phyloP scores from a whole-genome alignment of 2,329 filamentous ascomycete genomes.

The Alternaria conjuncta region DNA sequence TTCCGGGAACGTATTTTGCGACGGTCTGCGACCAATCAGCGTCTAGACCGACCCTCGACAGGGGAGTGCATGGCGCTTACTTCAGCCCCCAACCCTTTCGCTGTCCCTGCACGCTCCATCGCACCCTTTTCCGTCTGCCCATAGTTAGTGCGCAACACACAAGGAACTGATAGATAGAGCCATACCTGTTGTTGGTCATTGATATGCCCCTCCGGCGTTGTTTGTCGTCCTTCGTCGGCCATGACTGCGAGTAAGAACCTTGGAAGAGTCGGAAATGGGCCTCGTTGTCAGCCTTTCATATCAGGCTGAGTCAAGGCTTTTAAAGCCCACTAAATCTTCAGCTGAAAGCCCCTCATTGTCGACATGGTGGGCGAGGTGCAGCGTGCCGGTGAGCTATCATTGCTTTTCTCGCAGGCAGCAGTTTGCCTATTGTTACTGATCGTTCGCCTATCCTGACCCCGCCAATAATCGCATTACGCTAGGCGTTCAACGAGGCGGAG shows the following conservation, averaged over 20 bases:
- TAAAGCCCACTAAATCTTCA: not conserved
- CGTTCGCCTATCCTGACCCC: not conserved
- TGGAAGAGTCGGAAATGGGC: not conserved
- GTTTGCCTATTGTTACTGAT: not conserved
- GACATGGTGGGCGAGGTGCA: not conserved
- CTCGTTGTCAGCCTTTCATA: not conserved
- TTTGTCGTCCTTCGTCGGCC: not conserved
- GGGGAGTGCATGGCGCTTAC: not conserved
- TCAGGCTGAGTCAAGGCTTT: not conserved
- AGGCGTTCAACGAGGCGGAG: not conserved
- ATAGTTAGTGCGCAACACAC: not conserved
- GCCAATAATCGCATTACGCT: not conserved
- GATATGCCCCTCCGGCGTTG: not conserved
- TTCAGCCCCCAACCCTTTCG: not conserved
- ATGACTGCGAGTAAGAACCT: not conserved
- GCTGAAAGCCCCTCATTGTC: not conserved
- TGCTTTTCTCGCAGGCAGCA: not conserved
- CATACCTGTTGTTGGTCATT: not conserved
- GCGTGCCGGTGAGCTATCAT: not conserved
- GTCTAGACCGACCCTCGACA: not conserved
- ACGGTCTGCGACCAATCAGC: not conserved
- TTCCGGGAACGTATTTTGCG: not conserved
- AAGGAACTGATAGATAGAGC: not conserved
- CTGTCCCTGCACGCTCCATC: not conserved
- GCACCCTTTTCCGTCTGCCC: not conserved